Percentiles rank a stretch among this genome's conserved stretches.
These are phyloP conservation scores for Leishmania arabica DNA, from an alignment of 208 protist species.

Conservation along the genomic window DNA sequence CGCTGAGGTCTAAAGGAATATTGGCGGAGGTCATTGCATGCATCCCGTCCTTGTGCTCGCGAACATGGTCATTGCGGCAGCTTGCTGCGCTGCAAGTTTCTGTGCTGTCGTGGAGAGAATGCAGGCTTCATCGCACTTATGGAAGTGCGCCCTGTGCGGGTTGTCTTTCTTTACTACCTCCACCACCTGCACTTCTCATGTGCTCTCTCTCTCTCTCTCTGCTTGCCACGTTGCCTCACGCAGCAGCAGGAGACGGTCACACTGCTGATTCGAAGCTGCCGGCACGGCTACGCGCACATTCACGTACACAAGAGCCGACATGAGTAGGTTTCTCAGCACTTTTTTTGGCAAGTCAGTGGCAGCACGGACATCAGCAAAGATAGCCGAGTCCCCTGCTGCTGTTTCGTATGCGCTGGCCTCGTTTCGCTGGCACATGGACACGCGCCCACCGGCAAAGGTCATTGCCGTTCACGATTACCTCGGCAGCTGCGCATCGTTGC, in stretches of 20 bases:
- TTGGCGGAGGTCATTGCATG: neutral
- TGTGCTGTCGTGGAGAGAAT: neutral
- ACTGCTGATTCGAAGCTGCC: neutral
- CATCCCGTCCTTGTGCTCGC: neutral
- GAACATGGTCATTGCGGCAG: neutral
- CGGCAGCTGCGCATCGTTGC: slow-evolving; percentile 52
- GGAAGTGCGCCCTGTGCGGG: neutral
- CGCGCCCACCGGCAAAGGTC: slow-evolving; percentile 51
- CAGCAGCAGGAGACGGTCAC: neutral
- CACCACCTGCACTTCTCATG: neutral
- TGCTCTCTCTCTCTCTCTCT: neutral
- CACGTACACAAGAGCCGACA: neutral
- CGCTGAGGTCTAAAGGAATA: neutral
- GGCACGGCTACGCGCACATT: too few species aligned
- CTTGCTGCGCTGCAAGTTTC: neutral
- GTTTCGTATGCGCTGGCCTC: slow-evolving; percentile 60
- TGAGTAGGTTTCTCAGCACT: slow-evolving; percentile 35
- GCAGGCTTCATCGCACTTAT: neutral
- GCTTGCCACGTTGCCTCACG: neutral
- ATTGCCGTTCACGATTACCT: slow-evolving; percentile 85
- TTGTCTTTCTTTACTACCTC: neutral
- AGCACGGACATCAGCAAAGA: slow-evolving; percentile 8
- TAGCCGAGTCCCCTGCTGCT: slow-evolving; percentile 28
- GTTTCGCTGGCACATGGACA: slow-evolving; percentile 88
- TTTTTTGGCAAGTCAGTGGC: slow-evolving; percentile 25